A percentile compares a stretch with the other conserved stretches of the same genome.
Evolutionary conservation across 179 eudicot genomes (phyloP).

Genomic region (Monotropa hypopitys): DNA sequence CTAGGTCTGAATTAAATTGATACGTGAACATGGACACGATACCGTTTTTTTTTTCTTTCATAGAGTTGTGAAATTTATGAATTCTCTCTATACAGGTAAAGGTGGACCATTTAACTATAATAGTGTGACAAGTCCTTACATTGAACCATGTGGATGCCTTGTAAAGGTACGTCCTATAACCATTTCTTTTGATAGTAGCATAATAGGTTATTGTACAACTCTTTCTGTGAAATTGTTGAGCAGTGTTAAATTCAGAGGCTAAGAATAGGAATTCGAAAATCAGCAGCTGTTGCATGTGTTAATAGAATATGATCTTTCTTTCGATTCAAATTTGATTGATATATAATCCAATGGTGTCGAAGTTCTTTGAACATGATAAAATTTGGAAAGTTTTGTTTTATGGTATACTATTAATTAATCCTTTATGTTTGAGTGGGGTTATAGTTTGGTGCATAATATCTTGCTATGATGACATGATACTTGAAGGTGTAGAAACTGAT

Average conservation of each 20-base stretch:
- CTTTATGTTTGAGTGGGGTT: background rate
- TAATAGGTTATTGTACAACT: background rate
- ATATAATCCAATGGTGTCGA: background rate
- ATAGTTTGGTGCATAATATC: background rate
- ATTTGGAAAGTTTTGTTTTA: background rate
- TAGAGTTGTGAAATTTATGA: background rate
- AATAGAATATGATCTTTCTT: background rate
- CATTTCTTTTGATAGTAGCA: background rate
- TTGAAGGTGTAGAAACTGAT: conserved; percentile 57
- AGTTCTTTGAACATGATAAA: background rate
- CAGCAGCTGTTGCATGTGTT: background rate
- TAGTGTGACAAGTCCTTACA: conserved; percentile 89
- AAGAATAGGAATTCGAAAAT: background rate
- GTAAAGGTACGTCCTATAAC: background rate
- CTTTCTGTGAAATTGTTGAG: background rate
- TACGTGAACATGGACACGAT: background rate
- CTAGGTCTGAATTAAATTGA: background rate
- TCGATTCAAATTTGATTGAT: background rate
- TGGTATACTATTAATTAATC: background rate
- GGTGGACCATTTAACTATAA: conserved; percentile 59
- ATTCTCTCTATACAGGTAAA: conserved; percentile 35
- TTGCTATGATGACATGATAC: background rate
- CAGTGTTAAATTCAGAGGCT: background rate
- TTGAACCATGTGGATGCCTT: conserved; percentile 53
- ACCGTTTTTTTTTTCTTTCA: background rate